Conservation (phyloP, 2,329 filamentous ascomycete species). For the Penicillium decumbens region DNA sequence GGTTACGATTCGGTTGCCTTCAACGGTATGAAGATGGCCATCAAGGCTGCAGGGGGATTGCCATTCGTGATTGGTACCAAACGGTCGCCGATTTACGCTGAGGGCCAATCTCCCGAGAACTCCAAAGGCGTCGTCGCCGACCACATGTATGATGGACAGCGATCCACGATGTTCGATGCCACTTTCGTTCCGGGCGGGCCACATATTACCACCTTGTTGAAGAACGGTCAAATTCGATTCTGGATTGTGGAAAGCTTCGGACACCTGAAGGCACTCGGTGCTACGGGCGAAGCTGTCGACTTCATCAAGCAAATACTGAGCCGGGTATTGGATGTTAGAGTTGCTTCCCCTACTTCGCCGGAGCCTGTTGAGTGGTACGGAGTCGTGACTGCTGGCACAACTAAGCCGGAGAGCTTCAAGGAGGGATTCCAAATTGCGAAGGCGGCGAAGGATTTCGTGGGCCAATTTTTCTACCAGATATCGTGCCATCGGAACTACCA, state of each 20-base stretch:
- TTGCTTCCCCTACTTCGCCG: not conserved
- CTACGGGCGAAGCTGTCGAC: not conserved
- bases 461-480: constrained; percentile 65
- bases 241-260: not conserved
- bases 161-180: not conserved
- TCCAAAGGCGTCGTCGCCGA: not conserved
- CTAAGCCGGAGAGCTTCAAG: constrained; percentile 3
- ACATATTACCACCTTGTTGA: not conserved
- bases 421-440: constrained; percentile 15
- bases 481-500: constrained; percentile 69
- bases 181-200: not conserved
- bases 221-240: not conserved
- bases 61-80: constrained; percentile 68
- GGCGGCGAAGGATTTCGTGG: constrained; percentile 58
- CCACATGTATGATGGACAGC: not conserved
- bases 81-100: constrained; percentile 35
- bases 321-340: not conserved
- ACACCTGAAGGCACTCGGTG: not conserved
- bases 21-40: constrained; percentile 58
- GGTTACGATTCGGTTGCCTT: constrained; percentile 67
- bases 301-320: not conserved
- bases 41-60: constrained; percentile 59
- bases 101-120: not conserved
- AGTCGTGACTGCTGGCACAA: constrained; percentile 29
- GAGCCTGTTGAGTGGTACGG: constrained; percentile 21